These are phyloP conservation scores for Fusarium pseudograminearum DNA, from an alignment of 2,329 filamentous ascomycete genomes.

Conservation along the genomic window DNA sequence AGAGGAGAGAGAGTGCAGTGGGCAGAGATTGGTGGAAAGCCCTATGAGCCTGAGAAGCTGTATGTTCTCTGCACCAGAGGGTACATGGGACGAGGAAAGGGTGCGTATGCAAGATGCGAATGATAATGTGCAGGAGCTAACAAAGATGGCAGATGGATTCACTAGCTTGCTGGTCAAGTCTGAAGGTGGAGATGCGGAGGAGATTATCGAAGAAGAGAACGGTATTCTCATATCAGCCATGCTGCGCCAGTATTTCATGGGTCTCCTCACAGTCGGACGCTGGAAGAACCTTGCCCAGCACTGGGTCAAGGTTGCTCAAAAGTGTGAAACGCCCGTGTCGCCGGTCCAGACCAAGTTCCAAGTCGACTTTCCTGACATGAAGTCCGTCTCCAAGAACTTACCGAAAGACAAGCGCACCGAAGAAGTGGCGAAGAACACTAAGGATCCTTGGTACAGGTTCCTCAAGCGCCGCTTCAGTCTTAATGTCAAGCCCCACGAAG, in stretches of 20 bases:
- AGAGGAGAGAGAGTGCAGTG: constrained; percentile 72
- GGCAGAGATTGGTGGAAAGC: constrained; percentile 69
- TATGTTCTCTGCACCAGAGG: constrained; percentile 85
- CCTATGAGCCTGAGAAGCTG: constrained; percentile 70
- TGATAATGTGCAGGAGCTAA: constrained; percentile 22
- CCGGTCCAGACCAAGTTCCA: constrained; percentile 42
- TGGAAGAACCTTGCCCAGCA: constrained; percentile 81
- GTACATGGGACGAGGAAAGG: constrained; percentile 89
- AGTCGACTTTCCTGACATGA: constrained; percentile 39
- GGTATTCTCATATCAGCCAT: constrained; percentile 88
- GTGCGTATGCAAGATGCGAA: constrained; percentile 45
- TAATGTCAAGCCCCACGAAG: constrained; percentile 51
- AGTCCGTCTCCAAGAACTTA: constrained; percentile 40
- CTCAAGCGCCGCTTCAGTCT: constrained; percentile 53
- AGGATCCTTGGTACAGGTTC: constrained; percentile 54
- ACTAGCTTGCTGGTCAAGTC: constrained; percentile 78
- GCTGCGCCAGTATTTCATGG: constrained; percentile 91
- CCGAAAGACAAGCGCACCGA: constrained; percentile 38
- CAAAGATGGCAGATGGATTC: constrained; percentile 74
- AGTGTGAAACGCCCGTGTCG: constrained; percentile 65
- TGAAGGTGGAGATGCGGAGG: constrained; percentile 80
- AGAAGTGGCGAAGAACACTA: constrained; percentile 37
- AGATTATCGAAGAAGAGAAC: constrained; percentile 86
- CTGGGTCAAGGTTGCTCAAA: constrained; percentile 74
- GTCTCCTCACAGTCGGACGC: constrained; percentile 80